phyloP scores from a whole-genome alignment of 306 rosid genomes.

The Neltuma alba region DNA sequence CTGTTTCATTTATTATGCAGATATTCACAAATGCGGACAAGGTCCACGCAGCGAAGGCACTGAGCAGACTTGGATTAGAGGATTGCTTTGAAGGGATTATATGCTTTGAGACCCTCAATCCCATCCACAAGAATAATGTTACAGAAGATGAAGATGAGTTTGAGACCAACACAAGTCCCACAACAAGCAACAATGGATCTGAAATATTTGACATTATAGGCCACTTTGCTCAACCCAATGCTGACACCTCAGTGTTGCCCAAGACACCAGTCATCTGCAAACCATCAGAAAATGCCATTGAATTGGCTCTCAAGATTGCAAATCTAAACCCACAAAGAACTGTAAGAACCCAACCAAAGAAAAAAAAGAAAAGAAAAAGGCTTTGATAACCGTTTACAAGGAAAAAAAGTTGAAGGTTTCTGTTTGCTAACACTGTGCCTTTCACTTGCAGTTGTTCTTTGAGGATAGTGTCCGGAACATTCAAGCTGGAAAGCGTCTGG shows the following conservation, averaged over 20 bases:
- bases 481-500: slow-evolving; percentile 86
- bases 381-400: slow-evolving; percentile 30
- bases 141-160: slow-evolving; percentile 53
- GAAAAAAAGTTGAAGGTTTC: background rate
- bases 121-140: slow-evolving; percentile 58
- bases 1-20: slow-evolving; percentile 36
- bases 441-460: slow-evolving; percentile 73
- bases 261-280: slow-evolving; percentile 90
- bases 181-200: slow-evolving; percentile 36
- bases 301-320: slow-evolving; percentile 80
- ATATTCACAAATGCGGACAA: slow-evolving; percentile 95
- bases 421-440: background rate
- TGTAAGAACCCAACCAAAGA: slow-evolving; percentile 48
- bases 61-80: slow-evolving; percentile 85
- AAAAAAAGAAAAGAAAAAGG: too few relatives aligned
- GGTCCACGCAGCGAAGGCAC: slow-evolving; percentile 75
- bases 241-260: slow-evolving; percentile 50
- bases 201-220: slow-evolving; percentile 78
- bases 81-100: slow-evolving; percentile 91
- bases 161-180: background rate
- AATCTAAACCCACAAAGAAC: slow-evolving; percentile 82
- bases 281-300: slow-evolving; percentile 73
- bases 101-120: slow-evolving; percentile 96
- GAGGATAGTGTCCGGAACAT: slow-evolving; percentile 94
- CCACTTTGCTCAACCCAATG: slow-evolving; percentile 65